A percentile compares a stretch with the other conserved stretches of the same genome.
Conservation (phyloP, 106 monocot genomes). For the Allium sativum region DNA sequence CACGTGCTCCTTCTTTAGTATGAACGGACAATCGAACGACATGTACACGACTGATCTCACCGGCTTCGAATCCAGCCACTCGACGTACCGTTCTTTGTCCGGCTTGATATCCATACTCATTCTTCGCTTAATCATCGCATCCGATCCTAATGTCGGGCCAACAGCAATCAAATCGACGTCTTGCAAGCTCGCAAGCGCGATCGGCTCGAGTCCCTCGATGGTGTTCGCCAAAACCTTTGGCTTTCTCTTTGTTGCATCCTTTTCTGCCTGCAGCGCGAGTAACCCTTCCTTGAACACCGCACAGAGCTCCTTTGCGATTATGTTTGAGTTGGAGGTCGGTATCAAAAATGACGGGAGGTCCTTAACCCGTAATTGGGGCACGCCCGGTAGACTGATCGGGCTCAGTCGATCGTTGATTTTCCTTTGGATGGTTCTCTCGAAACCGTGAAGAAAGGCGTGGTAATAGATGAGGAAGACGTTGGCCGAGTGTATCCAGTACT, state of each 20-base stretch:
- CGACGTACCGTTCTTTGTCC: too few species aligned
- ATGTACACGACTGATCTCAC: too few species aligned
- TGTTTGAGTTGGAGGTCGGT: not conserved
- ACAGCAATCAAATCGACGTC: slow-evolving; percentile 12
- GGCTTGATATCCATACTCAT: slow-evolving; percentile 11
- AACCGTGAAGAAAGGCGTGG: slow-evolving; percentile 1
- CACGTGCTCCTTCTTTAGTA: too few species aligned
- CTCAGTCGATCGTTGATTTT: not conserved
- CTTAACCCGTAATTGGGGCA: not conserved
- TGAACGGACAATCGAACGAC: too few species aligned
- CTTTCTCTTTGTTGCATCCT: too few species aligned
- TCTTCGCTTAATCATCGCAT: not conserved
- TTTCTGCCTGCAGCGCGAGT: too few species aligned
- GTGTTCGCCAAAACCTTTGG: not conserved
- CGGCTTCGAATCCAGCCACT: too few species aligned
- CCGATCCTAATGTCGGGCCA: slow-evolving; percentile 12
- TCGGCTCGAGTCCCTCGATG: slow-evolving; percentile 19
- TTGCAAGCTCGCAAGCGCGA: slow-evolving; percentile 7
- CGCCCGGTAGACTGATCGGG: not conserved
- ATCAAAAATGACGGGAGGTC: not conserved
- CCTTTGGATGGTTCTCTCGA: not conserved
- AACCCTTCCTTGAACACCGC: not conserved
- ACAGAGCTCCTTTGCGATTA: not conserved
- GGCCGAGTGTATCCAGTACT: slow-evolving; percentile 1
- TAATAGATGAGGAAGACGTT: not conserved